A percentile compares a stretch with the other conserved stretches of the same genome.
These are phyloP conservation scores for Neofusicoccum cordaticola DNA, from an alignment of 2,329 filamentous ascomycete genomes.

Conservation along the genomic window DNA sequence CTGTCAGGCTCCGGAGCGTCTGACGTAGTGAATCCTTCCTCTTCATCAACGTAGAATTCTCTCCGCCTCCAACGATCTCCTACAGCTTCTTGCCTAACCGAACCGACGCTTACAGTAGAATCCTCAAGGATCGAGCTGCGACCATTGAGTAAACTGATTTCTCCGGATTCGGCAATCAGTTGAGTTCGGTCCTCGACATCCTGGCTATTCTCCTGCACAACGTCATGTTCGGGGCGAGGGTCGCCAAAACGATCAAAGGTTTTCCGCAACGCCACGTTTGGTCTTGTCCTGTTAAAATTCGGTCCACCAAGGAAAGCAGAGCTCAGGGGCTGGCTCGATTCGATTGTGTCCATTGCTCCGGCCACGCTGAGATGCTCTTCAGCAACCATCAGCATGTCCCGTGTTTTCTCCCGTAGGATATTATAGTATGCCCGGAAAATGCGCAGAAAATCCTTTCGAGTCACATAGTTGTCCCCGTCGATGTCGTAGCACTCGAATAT, in stretches of 20 bases:
- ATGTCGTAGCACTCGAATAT: slow-evolving; percentile 91
- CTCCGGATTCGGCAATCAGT: slow-evolving; percentile 31
- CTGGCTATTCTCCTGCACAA: slow-evolving; percentile 25
- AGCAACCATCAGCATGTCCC: slow-evolving; percentile 73
- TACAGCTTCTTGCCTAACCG: slow-evolving; percentile 31
- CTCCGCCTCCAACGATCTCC: slow-evolving; percentile 74
- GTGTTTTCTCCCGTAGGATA: slow-evolving; percentile 83
- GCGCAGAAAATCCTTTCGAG: slow-evolving; percentile 80
- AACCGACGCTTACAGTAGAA: neutral
- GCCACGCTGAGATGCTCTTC: slow-evolving; percentile 71
- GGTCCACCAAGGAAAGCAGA: slow-evolving; percentile 29
- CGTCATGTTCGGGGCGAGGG: slow-evolving; percentile 23
- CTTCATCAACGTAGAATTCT: slow-evolving; percentile 80
- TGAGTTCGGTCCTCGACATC: slow-evolving; percentile 25
- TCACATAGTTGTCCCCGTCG: slow-evolving; percentile 81
- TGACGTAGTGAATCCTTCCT: slow-evolving; percentile 61
- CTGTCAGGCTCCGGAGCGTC: neutral
- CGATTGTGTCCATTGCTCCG: slow-evolving; percentile 38
- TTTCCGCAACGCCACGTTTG: slow-evolving; percentile 28
- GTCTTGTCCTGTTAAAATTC: slow-evolving; percentile 4
- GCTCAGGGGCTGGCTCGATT: slow-evolving; percentile 46
- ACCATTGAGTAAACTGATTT: slow-evolving; percentile 38
- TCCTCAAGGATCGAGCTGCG: neutral
- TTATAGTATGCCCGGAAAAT: slow-evolving; percentile 93
- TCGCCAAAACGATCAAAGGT: slow-evolving; percentile 30